Conservation (phyloP, 768 basidiomycete genomes). For the Boletus bicolor region DNA sequence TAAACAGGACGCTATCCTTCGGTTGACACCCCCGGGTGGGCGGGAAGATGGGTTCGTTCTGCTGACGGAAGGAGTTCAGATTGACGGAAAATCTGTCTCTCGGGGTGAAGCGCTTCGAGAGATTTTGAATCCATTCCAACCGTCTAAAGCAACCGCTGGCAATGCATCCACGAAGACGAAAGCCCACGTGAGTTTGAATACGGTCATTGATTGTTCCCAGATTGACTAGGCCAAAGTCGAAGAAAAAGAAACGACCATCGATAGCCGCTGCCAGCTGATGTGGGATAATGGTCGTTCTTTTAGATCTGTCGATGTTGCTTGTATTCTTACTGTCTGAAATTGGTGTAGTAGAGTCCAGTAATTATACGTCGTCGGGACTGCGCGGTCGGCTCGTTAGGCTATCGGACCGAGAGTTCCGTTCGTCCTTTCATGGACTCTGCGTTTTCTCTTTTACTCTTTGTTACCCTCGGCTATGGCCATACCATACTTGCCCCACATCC, state of each 20-base stretch:
- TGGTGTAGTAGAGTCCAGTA: neutral
- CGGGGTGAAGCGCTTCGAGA: slow-evolving; percentile 18
- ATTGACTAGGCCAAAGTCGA: slow-evolving; percentile 13
- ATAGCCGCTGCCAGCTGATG: slow-evolving; percentile 3
- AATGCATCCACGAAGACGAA: slow-evolving; percentile 14
- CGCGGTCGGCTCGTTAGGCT: neutral
- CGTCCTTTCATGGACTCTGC: neutral
- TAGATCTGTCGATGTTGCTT: neutral
- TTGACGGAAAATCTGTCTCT: slow-evolving; percentile 25
- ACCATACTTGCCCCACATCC: slow-evolving; percentile 58
- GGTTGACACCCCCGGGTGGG: slow-evolving; percentile 9
- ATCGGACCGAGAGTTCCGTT: neutral
- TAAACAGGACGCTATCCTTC: slow-evolving; percentile 22
- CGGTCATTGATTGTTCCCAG: neutral
- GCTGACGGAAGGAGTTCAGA: slow-evolving; percentile 23
- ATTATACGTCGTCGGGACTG: neutral
- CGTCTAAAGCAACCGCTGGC: neutral
- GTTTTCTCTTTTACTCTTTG: neutral
- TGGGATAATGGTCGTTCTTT: neutral
- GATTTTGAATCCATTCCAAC: slow-evolving; percentile 21
- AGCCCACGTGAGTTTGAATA: slow-evolving; percentile 11
- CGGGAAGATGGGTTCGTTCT: slow-evolving; percentile 22
- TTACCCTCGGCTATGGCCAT: slow-evolving; percentile 17
- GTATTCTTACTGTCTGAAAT: neutral
- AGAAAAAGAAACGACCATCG: slow-evolving; percentile 16